These are phyloP conservation scores for Nakazawaea peltata DNA, from an alignment of 805 yeast genomes.

Conservation along the genomic window DNA sequence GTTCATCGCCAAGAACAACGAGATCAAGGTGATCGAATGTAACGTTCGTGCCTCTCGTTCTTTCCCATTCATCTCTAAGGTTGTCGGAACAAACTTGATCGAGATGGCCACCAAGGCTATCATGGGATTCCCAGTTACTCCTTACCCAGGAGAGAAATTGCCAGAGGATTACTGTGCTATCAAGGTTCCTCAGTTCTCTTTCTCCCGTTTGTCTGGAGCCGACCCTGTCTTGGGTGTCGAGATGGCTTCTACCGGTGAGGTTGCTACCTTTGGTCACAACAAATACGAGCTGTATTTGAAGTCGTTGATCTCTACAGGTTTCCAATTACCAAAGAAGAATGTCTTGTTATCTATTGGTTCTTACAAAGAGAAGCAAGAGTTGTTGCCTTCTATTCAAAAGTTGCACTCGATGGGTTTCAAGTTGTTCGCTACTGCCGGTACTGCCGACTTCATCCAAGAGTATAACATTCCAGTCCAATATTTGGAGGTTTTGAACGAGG, in stretches of 20 bases:
- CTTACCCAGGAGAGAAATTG: conserved; percentile 83
- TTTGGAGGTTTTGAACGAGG: conserved; percentile 76
- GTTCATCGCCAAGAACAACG: conserved; percentile 91
- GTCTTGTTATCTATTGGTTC: conserved; percentile 93
- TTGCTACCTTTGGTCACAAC: conserved; percentile 93
- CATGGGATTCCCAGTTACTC: conserved; percentile 77
- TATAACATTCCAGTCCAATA: conserved; percentile 92
- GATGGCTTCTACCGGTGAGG: conserved; percentile 99
- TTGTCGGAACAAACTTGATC: conserved; percentile 90
- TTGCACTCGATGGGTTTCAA: conserved; percentile 79
- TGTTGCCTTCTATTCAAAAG: conserved; percentile 79
- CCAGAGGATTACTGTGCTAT: conserved; percentile 94
- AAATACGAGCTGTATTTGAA: conserved; percentile 97
- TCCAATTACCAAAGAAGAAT: conserved; percentile 91
- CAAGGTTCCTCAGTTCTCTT: conserved; percentile 96
- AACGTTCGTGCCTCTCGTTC: conserved; percentile 99
- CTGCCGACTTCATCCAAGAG: conserved; percentile 96
- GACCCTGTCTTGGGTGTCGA: conserved; percentile 98
- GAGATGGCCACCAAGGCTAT: conserved; percentile 97
- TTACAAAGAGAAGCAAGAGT: conserved; percentile 89
- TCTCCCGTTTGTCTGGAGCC: conserved; percentile 95
- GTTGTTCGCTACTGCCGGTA: conserved; percentile 96
- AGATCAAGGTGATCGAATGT: conserved; percentile 96
- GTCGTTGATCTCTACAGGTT: conserved; percentile 91
- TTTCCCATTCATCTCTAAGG: conserved; percentile 97